phyloP scores from a whole-genome alignment of 2,329 filamentous ascomycete genomes.

The Fusarium armeniacum region DNA sequence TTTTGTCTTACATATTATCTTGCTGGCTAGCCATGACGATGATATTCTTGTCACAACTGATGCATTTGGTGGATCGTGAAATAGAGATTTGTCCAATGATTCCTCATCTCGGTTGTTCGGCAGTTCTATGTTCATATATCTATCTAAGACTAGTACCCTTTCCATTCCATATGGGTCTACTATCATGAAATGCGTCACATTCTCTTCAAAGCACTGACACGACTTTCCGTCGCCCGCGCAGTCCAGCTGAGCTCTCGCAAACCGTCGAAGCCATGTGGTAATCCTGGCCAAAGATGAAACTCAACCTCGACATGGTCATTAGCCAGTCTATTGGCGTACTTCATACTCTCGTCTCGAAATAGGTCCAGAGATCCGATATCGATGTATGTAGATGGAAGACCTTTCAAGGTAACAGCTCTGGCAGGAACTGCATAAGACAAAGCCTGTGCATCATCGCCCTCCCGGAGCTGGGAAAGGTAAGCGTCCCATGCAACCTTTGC shows the following conservation, averaged over 20 bases:
- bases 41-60: background rate
- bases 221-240: slow-evolving; percentile 10
- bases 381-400: slow-evolving; percentile 56
- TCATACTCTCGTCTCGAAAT: slow-evolving; percentile 47
- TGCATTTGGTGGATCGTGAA: rapidly evolving
- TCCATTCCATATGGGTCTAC: background rate
- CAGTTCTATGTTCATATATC: background rate
- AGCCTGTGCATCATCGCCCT: slow-evolving; percentile 10
- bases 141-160: background rate
- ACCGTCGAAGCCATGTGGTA: slow-evolving; percentile 56
- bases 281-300: slow-evolving; percentile 58
- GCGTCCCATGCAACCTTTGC: slow-evolving; percentile 47
- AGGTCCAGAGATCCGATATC: slow-evolving; percentile 58
- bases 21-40: background rate
- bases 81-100: rapidly evolving
- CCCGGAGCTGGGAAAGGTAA: slow-evolving; percentile 12
- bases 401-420: slow-evolving; percentile 40
- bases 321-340: slow-evolving; percentile 13
- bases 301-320: slow-evolving; percentile 49
- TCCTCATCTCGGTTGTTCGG: rapidly evolving
- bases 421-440: slow-evolving; percentile 46
- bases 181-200: background rate
- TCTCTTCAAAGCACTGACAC: slow-evolving; percentile 15
- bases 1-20: background rate
- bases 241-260: slow-evolving; percentile 21